Evolutionary conservation across 345 rosid species (phyloP), one percentile per base, ranked within the genome.

Genomic region (Linum usitatissimum): DNA sequence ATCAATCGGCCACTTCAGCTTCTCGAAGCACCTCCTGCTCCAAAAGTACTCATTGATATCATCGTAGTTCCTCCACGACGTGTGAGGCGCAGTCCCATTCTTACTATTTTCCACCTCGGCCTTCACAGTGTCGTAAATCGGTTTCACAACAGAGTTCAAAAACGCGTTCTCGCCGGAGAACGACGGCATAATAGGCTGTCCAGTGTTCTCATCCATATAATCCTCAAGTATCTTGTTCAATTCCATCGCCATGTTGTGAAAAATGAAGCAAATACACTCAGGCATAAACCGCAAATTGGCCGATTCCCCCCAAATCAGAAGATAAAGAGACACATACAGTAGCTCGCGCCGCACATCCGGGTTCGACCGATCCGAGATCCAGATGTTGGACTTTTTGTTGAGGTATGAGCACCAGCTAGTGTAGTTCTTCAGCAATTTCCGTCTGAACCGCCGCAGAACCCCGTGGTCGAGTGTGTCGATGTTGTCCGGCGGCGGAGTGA

Each of bases 31-130:
- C 78, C 96, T 81, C 80, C 66, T 87, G 9, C 85, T 85, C 98
- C 98, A 92, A 66, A 92, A 92, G 65, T 92, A 92, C 90, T 92
- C 98, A 20, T 92, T 92, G 56, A 92, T 65, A 66, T 92, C 98
- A 48, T 89, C 98, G 59, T 92, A 92, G 53, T 92, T 89, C 78
- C 98, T 74, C 98, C 98, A 92, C 3, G 91, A 89, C 14, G 77
- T 67, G 58, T 92, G 98, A 4, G 98, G 98, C n/a, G 84, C 85
- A n/a, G 97, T 87, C 68, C 98, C 96, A 6, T 92, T 89, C 72
- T 68, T 72, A 60, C 96, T 92, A 51, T 80, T 81, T 57, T 85
- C 95, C 34, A 89, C 89, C 78, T 92, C 98, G n/a, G 77, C 77
- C 68, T 65, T 81, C n/a, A 85, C 59, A 2, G 93, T 87, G 53